Evolutionary conservation across 1,284 basidiomycete genomes (phyloP).

Genomic region (Malassezia arunalokei): DNA sequence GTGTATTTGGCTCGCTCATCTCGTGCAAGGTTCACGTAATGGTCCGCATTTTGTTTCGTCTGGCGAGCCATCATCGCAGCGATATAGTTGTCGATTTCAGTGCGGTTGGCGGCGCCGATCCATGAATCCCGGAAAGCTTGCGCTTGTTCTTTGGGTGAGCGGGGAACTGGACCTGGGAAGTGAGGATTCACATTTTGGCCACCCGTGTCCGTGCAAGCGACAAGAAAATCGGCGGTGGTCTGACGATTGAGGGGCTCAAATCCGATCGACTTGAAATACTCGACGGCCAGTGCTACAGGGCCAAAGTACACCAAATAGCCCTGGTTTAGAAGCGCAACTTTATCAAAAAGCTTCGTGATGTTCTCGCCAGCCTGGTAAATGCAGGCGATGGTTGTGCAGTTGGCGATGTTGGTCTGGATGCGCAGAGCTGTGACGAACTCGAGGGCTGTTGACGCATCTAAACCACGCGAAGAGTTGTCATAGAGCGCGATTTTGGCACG

Average conservation of each 20-base stretch:
- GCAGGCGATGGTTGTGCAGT: conserved; percentile 32
- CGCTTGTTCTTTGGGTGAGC: conserved; percentile 21
- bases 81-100: conserved; percentile 45
- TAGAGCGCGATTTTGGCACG: conserved; percentile 26
- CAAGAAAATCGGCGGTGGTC: conserved; percentile 53
- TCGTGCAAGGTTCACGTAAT: conserved; percentile 6
- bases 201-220: conserved; percentile 57
- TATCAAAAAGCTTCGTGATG: conserved; percentile 48
- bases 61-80: conserved; percentile 17
- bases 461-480: conserved; percentile 48
- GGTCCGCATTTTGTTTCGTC: conserved; percentile 13
- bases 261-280: conserved; percentile 61
- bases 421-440: conserved; percentile 38
- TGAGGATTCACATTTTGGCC: conserved; percentile 51
- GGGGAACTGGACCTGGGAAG: conserved; percentile 20
- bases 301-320: conserved; percentile 74
- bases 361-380: conserved; percentile 56
- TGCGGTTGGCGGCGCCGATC: conserved; percentile 18
- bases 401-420: conserved; percentile 47
- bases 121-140: conserved; percentile 19
- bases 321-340: conserved; percentile 57
- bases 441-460: conserved; percentile 30
- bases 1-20: conserved; percentile 12
- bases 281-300: conserved; percentile 58
- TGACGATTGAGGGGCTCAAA: conserved; percentile 57